Base-by-base conservation (phyloP, 2,329 filamentous ascomycete species). In the Fusarium proliferatum region DNA sequence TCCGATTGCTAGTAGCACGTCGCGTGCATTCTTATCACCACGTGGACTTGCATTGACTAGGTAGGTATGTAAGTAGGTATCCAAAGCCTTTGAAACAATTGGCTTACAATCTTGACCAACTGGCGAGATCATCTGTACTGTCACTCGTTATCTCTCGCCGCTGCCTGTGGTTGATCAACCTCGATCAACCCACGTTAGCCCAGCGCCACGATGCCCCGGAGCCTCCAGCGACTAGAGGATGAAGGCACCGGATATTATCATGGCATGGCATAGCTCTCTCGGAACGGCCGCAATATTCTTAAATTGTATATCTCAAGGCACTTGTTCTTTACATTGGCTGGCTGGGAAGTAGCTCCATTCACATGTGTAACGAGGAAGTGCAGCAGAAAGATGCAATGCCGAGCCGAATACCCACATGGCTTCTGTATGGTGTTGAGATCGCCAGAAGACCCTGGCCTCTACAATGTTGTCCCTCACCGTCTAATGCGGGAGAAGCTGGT, bases 331-430 rank as follows among this genome's bases (percentile, higher is more conserved):
- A 9, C 26, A 16, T 39, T 30, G 28, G 10, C 28, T 51, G 30
- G 16, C 13, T 23, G 21, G 21, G 9, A 30, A 56, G n/a, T 19
- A 39, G 51, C 34, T 28, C 51, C 34, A 41, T 73, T 73, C 61
- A 71, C 61, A 67, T 73, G 64, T 49, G 64, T 49, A 64, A 49
- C 67, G 48, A 49, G 26, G 28, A 48, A 67, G 55, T 62, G 64
- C 66, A 56, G 33, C 43, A 62, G 51, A 39, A 51, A 67, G 33
- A 41, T 19, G 19, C 26, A 28, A 49, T 28, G 36, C 52, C 52
- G 46, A 72, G 53, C 48, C 67, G 43, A 60, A 72, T 57, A 59
- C 64, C 71, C 71, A 74, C 71, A 65, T 56, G 51, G 60, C 48
- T 55, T 72, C 63, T 53, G 30, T 13, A 34, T 67, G 45, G 45